Evolutionary conservation across 2,329 filamentous ascomycete species (phyloP), one percentile per base, ranked within the genome.

Genomic region (Ustulina deusta): DNA sequence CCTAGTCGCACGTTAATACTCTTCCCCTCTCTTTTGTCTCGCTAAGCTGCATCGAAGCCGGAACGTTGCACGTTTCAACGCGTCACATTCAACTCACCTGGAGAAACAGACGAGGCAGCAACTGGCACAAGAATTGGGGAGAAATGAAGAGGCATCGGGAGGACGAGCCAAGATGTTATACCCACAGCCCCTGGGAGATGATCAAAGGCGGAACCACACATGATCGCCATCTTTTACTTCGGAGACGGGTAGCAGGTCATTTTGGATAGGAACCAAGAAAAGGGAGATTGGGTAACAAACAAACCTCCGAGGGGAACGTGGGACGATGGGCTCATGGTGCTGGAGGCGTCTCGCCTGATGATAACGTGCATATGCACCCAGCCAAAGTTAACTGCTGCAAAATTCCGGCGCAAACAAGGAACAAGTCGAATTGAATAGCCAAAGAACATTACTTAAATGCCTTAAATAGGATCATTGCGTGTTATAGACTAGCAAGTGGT

Each of bases 41-140:
- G 68, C 69, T 63, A 63, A 54, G 69, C 69, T 60, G 69, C 66
- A 70, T 69, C 49, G 56, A 51, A 57, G 52, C 60, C 67, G 63
- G 64, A 32, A 60, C 65, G 60, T 62, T 71, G 69, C 67, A 56
- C 66, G 57, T 69, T 69, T 67, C 61, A 66, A 63, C 65, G 36
- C 40, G 63, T 42, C 46, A 51, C 55, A 59, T 57, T 32, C 15
- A 52, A 36, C n/a, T 40, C 20, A 42, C 27, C 42, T 42, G 22
- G 15, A 46, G 34, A 49, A 49, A 29, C 6, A 57, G 20, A 42
- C 13, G 34, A 32, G 17, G 44, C 11, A 6, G 29, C 42, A 10
- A 38, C 34, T 48, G 15, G 51, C 34, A n/a, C 1, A 32, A 25
- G 27, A 66, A 13, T 51, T 36, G 34, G 27, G 25, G 22, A 57